Evolutionary conservation across 441 rosid species (phyloP).

Genomic region (Populus hybrid): DNA sequence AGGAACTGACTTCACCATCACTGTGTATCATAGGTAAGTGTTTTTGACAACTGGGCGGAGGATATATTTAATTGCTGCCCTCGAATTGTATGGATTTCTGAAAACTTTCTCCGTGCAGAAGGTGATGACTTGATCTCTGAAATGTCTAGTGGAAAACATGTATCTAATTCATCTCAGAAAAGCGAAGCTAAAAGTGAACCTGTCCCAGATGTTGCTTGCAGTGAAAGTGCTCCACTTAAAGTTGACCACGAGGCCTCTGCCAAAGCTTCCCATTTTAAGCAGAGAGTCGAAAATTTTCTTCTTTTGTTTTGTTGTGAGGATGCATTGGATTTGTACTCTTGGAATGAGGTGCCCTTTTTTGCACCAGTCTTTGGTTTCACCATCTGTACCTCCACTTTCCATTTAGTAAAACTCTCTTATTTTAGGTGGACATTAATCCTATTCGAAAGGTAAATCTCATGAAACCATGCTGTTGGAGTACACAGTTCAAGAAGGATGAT

Average conservation of each 20-base stretch:
- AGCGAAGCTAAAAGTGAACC: constrained; percentile 34
- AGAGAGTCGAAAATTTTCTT: constrained; percentile 26
- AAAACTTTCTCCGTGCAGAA: constrained; percentile 46
- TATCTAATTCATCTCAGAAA: constrained; percentile 26
- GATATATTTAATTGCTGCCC: constrained; percentile 6
- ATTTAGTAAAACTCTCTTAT: constrained; percentile 28
- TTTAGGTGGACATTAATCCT: constrained; percentile 55
- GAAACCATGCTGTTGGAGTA: constrained; percentile 74
- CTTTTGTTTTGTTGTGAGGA: constrained; percentile 65
- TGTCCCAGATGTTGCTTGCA: constrained; percentile 24
- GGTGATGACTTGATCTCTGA: constrained; percentile 34
- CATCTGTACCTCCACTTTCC: constrained; percentile 20
- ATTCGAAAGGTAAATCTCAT: constrained; percentile 42
- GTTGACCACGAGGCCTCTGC: constrained; percentile 35
- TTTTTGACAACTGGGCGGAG: constrained; percentile 15
- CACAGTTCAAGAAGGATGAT: constrained; percentile 50
- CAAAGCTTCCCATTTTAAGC: constrained; percentile 32
- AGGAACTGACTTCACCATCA: constrained; percentile 46
- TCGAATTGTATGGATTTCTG: constrained; percentile 16
- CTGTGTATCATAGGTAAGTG: constrained; percentile 61
- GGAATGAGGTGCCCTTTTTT: constrained; percentile 51
- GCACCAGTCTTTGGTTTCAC: constrained; percentile 17
- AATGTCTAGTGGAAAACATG: constrained; percentile 27
- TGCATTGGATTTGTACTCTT: constrained; percentile 49
- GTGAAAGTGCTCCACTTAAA: constrained; percentile 34